These are phyloP conservation scores for Colletotrichum graminicola DNA, from an alignment of 2,329 filamentous ascomycete species.

Conservation along the genomic window DNA sequence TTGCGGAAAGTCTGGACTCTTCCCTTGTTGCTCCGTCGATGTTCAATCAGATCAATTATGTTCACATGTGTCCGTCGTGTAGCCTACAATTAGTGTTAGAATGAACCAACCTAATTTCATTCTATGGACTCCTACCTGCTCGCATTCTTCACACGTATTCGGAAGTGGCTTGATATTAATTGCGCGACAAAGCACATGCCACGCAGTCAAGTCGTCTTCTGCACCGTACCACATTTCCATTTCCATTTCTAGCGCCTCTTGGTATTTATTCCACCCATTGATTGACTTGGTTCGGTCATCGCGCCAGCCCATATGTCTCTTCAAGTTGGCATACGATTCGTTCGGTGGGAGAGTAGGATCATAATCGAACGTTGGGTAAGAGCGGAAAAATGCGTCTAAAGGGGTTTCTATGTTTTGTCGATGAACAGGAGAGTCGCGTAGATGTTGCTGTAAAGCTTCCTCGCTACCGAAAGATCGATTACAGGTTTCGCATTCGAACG, in stretches of 20 bases:
- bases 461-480: not conserved
- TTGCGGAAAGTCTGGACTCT: not conserved
- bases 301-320: not conserved
- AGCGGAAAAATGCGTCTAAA: not conserved
- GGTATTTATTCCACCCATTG: not conserved
- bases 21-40: not conserved
- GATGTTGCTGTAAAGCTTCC: not conserved
- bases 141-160: not conserved
- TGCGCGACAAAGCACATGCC: slow-evolving; percentile 3
- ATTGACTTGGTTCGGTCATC: not conserved
- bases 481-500: not conserved
- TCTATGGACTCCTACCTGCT: not conserved
- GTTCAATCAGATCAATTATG: not conserved
- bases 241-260: not conserved
- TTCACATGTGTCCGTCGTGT: slow-evolving; percentile 1
- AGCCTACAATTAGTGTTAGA: not conserved
- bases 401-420: not conserved
- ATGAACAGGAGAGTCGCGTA: slow-evolving; percentile 8
- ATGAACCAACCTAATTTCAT: not conserved
- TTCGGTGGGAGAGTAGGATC: not conserved
- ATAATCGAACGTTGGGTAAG: not conserved
- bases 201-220: slow-evolving; percentile 1
- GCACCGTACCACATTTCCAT: not conserved
- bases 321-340: not conserved
- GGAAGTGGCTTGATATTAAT: slow-evolving; percentile 5